phyloP scores from a whole-genome alignment of 2,329 filamentous ascomycete species.

The Diatrype stigma region DNA sequence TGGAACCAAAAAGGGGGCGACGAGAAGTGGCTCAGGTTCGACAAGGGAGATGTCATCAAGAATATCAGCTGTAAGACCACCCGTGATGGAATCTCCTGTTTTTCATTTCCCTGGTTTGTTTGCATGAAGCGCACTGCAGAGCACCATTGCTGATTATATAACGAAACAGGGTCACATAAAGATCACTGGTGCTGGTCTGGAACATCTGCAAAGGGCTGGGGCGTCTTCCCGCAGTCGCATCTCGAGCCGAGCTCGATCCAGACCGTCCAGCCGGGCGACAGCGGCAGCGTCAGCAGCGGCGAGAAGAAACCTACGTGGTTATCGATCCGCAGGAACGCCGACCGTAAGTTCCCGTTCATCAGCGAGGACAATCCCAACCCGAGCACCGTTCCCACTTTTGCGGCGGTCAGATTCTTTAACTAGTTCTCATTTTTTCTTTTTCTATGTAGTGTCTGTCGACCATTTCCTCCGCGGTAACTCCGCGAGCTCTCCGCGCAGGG shows the following conservation, averaged over 20 bases:
- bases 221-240: slow-evolving; percentile 30
- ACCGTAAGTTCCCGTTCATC: slow-evolving; percentile 12
- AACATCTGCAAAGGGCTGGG: slow-evolving; percentile 27
- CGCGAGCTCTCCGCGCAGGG: neutral
- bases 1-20: slow-evolving; percentile 43
- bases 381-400: too few relatives aligned
- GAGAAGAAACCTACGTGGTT: slow-evolving; percentile 28
- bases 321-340: slow-evolving; percentile 21
- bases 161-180: slow-evolving; percentile 21
- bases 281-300: slow-evolving; percentile 22
- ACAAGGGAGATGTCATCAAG: slow-evolving; percentile 62
- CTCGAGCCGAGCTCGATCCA: slow-evolving; percentile 25
- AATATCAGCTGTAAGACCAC: slow-evolving; percentile 45
- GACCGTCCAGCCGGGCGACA: slow-evolving; percentile 19
- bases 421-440: too few relatives aligned
- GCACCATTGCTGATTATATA: slow-evolving; percentile 6
- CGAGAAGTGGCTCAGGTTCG: slow-evolving; percentile 54
- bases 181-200: slow-evolving; percentile 33
- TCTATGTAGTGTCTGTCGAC: neutral
- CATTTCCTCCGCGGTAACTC: neutral
- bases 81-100: neutral
- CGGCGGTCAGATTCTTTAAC: too few relatives aligned
- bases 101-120: neutral
- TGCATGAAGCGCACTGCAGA: neutral
- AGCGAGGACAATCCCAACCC: neutral